Evolutionary conservation across 441 rosid species (phyloP).

Genomic region (Macaranga tanarius): DNA sequence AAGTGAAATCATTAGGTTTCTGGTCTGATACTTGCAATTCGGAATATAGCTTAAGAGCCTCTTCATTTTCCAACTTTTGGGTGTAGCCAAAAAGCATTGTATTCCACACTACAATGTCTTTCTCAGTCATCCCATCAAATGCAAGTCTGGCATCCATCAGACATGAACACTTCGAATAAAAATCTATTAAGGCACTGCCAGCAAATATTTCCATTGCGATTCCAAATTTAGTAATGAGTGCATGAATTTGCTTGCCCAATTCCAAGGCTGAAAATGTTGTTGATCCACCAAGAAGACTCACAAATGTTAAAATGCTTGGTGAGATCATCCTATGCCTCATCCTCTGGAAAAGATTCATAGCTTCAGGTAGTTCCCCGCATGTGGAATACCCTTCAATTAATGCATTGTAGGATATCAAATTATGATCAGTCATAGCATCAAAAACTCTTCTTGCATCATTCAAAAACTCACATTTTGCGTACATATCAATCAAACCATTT

Average conservation of each 20-base stretch:
- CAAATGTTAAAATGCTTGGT: slow-evolving; percentile 63
- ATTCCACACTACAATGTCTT: slow-evolving; percentile 75
- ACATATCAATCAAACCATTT: slow-evolving; percentile 73
- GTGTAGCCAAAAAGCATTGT: slow-evolving; percentile 65
- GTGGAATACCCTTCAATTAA: slow-evolving; percentile 77
- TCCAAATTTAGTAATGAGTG: slow-evolving; percentile 56
- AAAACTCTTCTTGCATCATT: slow-evolving; percentile 57
- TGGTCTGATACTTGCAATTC: slow-evolving; percentile 46
- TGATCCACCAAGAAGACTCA: slow-evolving; percentile 67
- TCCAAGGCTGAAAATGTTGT: slow-evolving; percentile 44
- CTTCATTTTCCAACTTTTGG: slow-evolving; percentile 56
- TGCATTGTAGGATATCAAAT: slow-evolving; percentile 59
- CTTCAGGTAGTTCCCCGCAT: slow-evolving; percentile 47
- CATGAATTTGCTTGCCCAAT: slow-evolving; percentile 63
- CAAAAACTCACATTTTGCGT: slow-evolving; percentile 56
- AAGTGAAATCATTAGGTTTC: slow-evolving; percentile 59
- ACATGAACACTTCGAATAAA: slow-evolving; percentile 56
- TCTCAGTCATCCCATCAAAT: slow-evolving; percentile 58
- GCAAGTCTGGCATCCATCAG: slow-evolving; percentile 54
- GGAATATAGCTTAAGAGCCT: slow-evolving; percentile 54
- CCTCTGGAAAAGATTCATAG: slow-evolving; percentile 45
- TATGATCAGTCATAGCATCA: slow-evolving; percentile 38
- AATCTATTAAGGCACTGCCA: slow-evolving; percentile 65
- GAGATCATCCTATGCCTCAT: slow-evolving; percentile 49
- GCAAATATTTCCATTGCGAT: slow-evolving; percentile 40